Evolutionary conservation across 1,284 basidiomycete species (phyloP).

Genomic region (Cryptococcus deneoformans): DNA sequence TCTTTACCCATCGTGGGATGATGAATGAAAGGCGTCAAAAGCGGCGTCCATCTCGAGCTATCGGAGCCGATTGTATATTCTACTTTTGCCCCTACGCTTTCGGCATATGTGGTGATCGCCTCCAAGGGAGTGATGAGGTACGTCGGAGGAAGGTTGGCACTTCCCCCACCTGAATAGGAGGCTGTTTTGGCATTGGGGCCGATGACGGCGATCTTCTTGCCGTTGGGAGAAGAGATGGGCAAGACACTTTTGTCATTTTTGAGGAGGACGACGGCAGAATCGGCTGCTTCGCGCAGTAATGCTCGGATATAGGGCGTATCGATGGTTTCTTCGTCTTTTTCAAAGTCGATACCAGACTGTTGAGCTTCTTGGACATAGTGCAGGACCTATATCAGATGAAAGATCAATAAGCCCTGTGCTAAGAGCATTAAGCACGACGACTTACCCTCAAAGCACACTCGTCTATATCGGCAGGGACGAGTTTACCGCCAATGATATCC

Average conservation of each 20-base stretch:
- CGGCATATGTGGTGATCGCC: slow-evolving; percentile 53
- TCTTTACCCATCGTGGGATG: too few species aligned
- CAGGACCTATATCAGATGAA: slow-evolving; percentile 15
- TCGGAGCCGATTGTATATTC: slow-evolving; percentile 12
- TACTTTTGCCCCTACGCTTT: not conserved
- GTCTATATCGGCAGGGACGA: too few species aligned
- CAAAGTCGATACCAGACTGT: slow-evolving; percentile 5
- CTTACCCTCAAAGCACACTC: too few species aligned
- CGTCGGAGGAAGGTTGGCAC: slow-evolving; percentile 66
- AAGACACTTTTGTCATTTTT: slow-evolving; percentile 25
- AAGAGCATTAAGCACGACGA: too few species aligned
- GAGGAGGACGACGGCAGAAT: slow-evolving; percentile 56
- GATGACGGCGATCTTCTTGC: slow-evolving; percentile 65
- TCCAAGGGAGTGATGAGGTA: slow-evolving; percentile 70
- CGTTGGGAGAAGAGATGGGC: slow-evolving; percentile 42
- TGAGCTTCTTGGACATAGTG: slow-evolving; percentile 24
- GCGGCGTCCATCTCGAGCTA: slow-evolving; percentile 56
- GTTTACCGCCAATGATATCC: slow-evolving; percentile 61
- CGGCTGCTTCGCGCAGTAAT: slow-evolving; percentile 52
- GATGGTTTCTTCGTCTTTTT: slow-evolving; percentile 23
- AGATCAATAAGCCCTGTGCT: too few species aligned
- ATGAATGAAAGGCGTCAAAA: slow-evolving; percentile 54
- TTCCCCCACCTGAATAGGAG: slow-evolving; percentile 70
- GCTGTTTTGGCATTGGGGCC: slow-evolving; percentile 70
- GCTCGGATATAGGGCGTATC: slow-evolving; percentile 20